These are phyloP conservation scores for Nannizziopsis arthrosporioides DNA, from an alignment of 2,329 filamentous ascomycete genomes.

Conservation along the genomic window DNA sequence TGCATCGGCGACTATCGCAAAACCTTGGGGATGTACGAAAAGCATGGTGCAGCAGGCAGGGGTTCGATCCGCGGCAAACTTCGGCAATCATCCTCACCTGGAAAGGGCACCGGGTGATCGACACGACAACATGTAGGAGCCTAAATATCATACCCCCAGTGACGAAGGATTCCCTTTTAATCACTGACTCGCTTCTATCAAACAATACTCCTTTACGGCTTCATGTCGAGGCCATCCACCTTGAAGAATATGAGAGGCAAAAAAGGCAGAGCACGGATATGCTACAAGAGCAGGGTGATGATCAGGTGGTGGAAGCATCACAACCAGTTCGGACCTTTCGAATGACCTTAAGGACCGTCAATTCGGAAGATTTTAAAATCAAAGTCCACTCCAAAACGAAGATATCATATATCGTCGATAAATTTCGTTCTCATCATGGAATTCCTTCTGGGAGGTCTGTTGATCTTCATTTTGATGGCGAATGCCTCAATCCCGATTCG, in stretches of 20 bases:
- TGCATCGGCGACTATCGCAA: conserved; percentile 56
- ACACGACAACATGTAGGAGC: conserved; percentile 59
- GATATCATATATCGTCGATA: conserved; percentile 50
- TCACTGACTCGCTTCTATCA: conserved; percentile 37
- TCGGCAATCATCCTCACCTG: conserved; percentile 64
- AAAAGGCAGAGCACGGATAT: conserved; percentile 15
- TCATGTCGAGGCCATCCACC: conserved; percentile 67
- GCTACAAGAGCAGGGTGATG: conserved; percentile 19
- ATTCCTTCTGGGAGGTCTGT: conserved; percentile 45
- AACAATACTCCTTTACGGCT: conserved; percentile 47
- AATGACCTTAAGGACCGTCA: conserved; percentile 43
- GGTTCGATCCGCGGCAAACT: conserved; percentile 39
- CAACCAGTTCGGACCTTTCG: conserved; percentile 25
- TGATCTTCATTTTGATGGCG: conserved; percentile 63
- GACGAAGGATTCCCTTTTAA: conserved; percentile 26
- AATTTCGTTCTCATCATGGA: conserved; percentile 46
- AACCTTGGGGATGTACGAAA: conserved; percentile 54
- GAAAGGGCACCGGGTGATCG: conserved; percentile 60
- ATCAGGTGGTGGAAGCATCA: conserved; percentile 12
- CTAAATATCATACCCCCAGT: conserved; percentile 47
- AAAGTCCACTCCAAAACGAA: conserved; percentile 39
- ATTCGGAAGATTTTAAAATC: conserved; percentile 41
- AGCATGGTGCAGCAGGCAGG: conserved; percentile 57
- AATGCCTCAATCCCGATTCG: conserved; percentile 49
- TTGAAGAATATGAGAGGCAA: conserved; percentile 43